Evolutionary conservation across 495 filamentous ascomycete species (phyloP).

Genomic region (Annulohypoxylon bovei): DNA sequence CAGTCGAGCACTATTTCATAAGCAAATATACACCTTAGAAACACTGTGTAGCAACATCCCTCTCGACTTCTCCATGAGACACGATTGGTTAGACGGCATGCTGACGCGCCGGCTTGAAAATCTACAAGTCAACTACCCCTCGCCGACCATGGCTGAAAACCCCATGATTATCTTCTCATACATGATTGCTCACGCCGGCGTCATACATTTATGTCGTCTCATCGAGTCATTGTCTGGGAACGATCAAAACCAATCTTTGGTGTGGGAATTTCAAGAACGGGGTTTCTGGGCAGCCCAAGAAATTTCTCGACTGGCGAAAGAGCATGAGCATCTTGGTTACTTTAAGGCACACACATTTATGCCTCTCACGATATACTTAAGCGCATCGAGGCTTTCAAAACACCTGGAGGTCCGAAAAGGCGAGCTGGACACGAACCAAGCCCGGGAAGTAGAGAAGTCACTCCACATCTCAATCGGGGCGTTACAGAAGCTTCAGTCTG

Average conservation of each 20-base stretch:
- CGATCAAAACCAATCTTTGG: slow-evolving; percentile 30
- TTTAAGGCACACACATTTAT: slow-evolving; percentile 46
- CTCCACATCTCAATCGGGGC: slow-evolving; percentile 25
- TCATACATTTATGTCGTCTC: slow-evolving; percentile 54
- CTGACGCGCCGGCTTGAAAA: slow-evolving; percentile 51
- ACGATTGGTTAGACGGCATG: slow-evolving; percentile 61
- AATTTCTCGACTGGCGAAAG: slow-evolving; percentile 54
- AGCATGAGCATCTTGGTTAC: slow-evolving; percentile 55
- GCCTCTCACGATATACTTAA: slow-evolving; percentile 36
- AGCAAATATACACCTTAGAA: slow-evolving; percentile 47
- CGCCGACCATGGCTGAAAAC: slow-evolving; percentile 51
- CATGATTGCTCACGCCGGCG: slow-evolving; percentile 57
- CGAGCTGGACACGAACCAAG: slow-evolving; percentile 21
- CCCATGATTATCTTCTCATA: slow-evolving; percentile 57
- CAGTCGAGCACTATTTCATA: slow-evolving; percentile 58
- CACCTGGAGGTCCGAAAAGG: slow-evolving; percentile 34
- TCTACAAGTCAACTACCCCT: slow-evolving; percentile 47
- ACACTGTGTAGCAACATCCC: slow-evolving; percentile 37
- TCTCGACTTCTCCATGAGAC: slow-evolving; percentile 57
- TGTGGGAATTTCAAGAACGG: slow-evolving; percentile 48
- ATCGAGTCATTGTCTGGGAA: slow-evolving; percentile 37
- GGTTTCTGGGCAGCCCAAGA: slow-evolving; percentile 51
- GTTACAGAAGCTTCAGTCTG: slow-evolving; percentile 39
- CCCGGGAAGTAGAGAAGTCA: slow-evolving; percentile 23
- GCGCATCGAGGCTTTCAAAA: slow-evolving; percentile 26